Base-by-base conservation (phyloP, 2,329 filamentous ascomycete species). In the Claviceps sp. region DNA sequence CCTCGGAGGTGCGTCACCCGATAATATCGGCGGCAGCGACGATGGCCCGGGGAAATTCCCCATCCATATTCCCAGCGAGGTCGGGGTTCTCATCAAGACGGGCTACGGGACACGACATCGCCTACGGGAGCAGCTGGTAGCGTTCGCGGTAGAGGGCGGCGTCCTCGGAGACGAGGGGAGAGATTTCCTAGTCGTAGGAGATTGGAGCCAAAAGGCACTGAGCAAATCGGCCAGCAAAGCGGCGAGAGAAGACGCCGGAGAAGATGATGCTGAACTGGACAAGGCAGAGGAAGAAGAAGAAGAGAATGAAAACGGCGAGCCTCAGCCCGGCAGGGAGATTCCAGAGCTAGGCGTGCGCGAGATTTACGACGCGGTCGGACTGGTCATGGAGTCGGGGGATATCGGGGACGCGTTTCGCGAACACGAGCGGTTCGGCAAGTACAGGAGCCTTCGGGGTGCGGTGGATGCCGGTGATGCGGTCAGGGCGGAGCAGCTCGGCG, bases 1-100 rank as follows among this genome's bases (percentile, higher is more conserved):
- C 23, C 52, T 71, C 16, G 62, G 61, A 29, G 57, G 57, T 4
- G 9, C 3, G 23, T 56, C 61, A 14, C 57, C 63, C 34, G 61
- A 61, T 58, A 72, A 75, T 52, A 66, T 34, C 74, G 71, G 68
- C 62, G 76, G 17, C 65, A 63, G 56, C 55, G 61, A 56, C 56
- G 64, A 22, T 13, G 43, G 23, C 23, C 23, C 23, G 49, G 66
- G 66, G n/a, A 56, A 55, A n/a, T 69, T 70, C 51, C 67, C 71
- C 3, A 62, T 78, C 51, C 67, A 76, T 51, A 61, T 73, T 38
- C 62, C 63, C 49, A 63, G 64, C 39, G 75, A 79, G 51, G 68
- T 78, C 7, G 73, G 70, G 36, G 67, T 75, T 55, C 68, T 79
- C 48, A 63, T 79, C 56, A 79, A 79, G 63, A 78, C 76, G 4